These are phyloP conservation scores for Chlamydomonas applanata DNA, from an alignment of 139 green algal genomes.

Conservation along the genomic window DNA sequence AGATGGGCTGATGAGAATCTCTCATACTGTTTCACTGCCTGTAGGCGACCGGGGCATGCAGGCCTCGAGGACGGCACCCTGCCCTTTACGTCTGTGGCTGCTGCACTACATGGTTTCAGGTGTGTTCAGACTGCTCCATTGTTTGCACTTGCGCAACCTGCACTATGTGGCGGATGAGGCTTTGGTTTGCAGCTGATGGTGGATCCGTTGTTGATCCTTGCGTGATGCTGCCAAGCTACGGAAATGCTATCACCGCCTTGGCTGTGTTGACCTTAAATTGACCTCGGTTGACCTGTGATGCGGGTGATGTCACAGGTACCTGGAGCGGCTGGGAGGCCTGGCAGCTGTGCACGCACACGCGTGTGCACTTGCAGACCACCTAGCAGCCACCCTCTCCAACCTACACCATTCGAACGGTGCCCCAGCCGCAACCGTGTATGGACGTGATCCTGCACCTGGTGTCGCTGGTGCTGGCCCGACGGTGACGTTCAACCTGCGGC, in stretches of 20 bases:
- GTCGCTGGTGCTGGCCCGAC: slow-evolving; percentile 64
- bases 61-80: slow-evolving; percentile 86
- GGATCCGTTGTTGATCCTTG: too few species aligned
- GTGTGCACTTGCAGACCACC: neutral
- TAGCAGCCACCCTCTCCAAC: neutral
- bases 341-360: neutral
- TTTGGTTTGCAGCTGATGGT: too few species aligned
- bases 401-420: slow-evolving; percentile 60
- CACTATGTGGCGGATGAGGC: too few species aligned
- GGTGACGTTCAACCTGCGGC: slow-evolving; percentile 83
- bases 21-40: neutral
- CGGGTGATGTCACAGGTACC: too few species aligned
- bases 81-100: slow-evolving; percentile 69
- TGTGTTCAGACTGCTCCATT: too few species aligned
- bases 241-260: too few species aligned
- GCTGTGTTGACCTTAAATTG: too few species aligned
- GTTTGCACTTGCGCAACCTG: too few species aligned
- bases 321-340: too few species aligned
- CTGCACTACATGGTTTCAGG: slow-evolving; percentile 51
- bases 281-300: too few species aligned
- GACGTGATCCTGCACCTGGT: slow-evolving; percentile 7
- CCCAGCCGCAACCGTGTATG: slow-evolving; percentile 57
- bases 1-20: too few species aligned
- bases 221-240: too few species aligned
- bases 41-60: slow-evolving; percentile 41